These are phyloP conservation scores for Nymphaea colorata DNA, from an alignment of 164 flowering plant genomes.

Conservation along the genomic window DNA sequence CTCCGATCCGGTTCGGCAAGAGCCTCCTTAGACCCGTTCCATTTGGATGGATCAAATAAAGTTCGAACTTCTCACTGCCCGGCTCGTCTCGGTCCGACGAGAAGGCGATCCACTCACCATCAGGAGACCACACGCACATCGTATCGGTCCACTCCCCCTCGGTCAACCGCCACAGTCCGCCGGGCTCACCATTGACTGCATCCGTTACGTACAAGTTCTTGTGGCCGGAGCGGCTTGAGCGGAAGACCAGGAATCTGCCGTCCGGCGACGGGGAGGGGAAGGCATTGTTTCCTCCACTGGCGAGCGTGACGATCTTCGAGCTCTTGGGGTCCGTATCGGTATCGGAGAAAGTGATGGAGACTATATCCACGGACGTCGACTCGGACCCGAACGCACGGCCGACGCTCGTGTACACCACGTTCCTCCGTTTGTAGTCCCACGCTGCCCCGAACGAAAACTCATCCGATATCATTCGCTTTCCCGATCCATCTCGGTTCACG, in stretches of 20 bases:
- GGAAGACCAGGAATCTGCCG: conserved; percentile 73
- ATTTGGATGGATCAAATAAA: conserved; percentile 65
- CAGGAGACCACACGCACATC: conserved; percentile 88
- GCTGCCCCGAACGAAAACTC: conserved; percentile 53
- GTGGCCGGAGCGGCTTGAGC: conserved; percentile 73
- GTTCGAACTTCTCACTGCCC: conserved; percentile 41
- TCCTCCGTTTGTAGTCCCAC: conserved; percentile 67
- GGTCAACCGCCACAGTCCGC: conserved; percentile 43
- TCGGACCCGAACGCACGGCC: conserved; percentile 64
- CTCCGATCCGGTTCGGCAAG: conserved; percentile 6
- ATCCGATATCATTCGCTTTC: conserved; percentile 24
- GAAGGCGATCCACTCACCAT: conserved; percentile 85
- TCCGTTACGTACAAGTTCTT: conserved; percentile 88
- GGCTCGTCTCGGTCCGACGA: conserved; percentile 69
- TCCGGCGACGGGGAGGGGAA: conserved; percentile 87
- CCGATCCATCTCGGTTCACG: conserved; percentile 62
- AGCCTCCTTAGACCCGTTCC: conserved; percentile 56
- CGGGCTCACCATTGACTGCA: conserved; percentile 55
- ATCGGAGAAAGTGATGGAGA: conserved; percentile 41
- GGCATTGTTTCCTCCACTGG: conserved; percentile 44
- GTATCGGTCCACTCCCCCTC: conserved; percentile 91
- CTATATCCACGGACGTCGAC: conserved; percentile 50
- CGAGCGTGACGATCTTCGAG: not conserved
- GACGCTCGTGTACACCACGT: conserved; percentile 55
- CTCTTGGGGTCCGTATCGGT: conserved; percentile 4